Conservation (phyloP, 306 rosid genomes). For the Notholithocarpus densiflorus region DNA sequence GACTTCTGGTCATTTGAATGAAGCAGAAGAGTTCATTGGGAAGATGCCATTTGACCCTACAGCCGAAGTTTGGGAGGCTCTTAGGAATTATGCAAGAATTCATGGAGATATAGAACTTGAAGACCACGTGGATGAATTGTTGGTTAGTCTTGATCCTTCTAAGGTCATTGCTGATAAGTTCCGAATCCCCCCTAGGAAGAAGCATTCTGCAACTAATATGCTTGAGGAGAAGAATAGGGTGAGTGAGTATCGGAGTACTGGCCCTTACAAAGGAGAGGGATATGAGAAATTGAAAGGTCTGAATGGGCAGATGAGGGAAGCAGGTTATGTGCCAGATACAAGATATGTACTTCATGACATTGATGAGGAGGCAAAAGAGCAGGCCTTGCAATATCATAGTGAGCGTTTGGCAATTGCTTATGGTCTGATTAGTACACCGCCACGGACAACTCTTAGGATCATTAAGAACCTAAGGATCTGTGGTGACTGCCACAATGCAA, state of each 20-base stretch:
- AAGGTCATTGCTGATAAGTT: conserved; percentile 30
- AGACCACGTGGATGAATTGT: conserved; percentile 52
- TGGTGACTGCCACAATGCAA: conserved; percentile 95
- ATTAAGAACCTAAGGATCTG: conserved; percentile 92
- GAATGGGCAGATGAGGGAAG: conserved; percentile 81
- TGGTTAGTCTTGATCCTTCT: conserved; percentile 47
- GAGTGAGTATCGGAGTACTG: conserved; percentile 41
- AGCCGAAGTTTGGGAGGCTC: conserved; percentile 48
- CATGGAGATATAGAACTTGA: conserved; percentile 87
- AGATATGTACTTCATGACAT: conserved; percentile 91
- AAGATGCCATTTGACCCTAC: conserved; percentile 50
- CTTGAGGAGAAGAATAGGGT: conserved; percentile 68
- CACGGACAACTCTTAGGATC: conserved; percentile 90
- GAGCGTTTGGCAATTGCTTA: conserved; percentile 93
- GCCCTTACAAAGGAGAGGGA: conserved; percentile 49
- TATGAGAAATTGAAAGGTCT: conserved; percentile 56
- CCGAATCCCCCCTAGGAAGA: conserved; percentile 50
- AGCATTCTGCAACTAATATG: conserved; percentile 64
- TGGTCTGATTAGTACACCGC: conserved; percentile 93
- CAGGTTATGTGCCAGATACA: conserved; percentile 94
- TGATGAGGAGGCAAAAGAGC: conserved; percentile 85
- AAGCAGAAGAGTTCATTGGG: conserved; percentile 67
- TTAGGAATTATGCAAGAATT: conserved; percentile 41
- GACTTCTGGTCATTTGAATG: conserved; percentile 64
- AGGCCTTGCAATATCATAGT: conserved; percentile 88